Base-by-base conservation (phyloP, 768 basidiomycete genomes). In the Rossbeevera mucosa region DNA sequence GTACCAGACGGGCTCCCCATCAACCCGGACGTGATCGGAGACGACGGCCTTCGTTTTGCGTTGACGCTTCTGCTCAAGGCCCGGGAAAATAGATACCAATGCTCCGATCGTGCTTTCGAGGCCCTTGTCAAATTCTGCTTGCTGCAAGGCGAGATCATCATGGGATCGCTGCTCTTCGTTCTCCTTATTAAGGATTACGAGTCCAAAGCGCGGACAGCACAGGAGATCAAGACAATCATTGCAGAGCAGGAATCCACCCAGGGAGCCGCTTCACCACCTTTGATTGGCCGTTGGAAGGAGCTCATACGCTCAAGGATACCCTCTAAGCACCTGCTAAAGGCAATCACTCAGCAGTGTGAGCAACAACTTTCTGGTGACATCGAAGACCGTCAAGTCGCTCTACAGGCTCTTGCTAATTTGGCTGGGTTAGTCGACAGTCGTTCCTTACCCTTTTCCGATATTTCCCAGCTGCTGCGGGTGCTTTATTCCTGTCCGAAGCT, bases 91-190 rank as follows among this genome's bases (percentile, higher is more conserved):
- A 74, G 80, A 25, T 80, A 80, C 47, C 71, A 75, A 26, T 78
- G 83, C 41, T 80, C 81, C 2, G 68, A 77, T n/a, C 70, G 72
- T 26, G 81, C 88, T 74, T 88, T 82, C 61, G 76, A 77, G 47
- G 72, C 74, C 2, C 67, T 89, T 45, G 74, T 91, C 56, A 72
- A 77, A 4, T 76, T 83, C 8, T 86, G 84, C 51, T 71, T 92
- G 18, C 64, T 89, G 33, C 88, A 91, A 46, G 87, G 88, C 22
- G 90, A 92, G 63, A 82, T 92, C 45, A 76, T 91, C 36, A 74
- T 87, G n/a, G 88, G 80, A 0, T 83, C 85, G 1, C 68, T 91
- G 24, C 69, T 90, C 5, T 87, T 91, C 51, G 85, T 77, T 1
- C 67, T 81, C 38, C 62, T 88, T 18, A 68, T 88, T 40, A 80